Evolutionary conservation across 2,329 filamentous ascomycete species (phyloP).

Genomic region (Hirsutella minnesotensis): DNA sequence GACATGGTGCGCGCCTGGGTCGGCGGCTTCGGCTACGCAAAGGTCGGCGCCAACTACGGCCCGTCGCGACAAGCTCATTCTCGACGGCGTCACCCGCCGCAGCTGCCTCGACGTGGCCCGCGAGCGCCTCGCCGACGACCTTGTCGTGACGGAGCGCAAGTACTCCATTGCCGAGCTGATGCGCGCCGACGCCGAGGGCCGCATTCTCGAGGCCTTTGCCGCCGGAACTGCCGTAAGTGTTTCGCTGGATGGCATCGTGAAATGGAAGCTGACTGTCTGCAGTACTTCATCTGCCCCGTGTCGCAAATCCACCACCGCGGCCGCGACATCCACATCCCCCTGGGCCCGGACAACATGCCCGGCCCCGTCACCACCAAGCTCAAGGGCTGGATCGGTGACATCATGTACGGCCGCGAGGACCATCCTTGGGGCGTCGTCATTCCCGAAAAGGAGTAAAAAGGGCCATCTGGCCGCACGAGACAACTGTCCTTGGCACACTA

Average conservation of each 20-base stretch:
- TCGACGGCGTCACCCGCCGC: conserved; percentile 78
- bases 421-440: conserved; percentile 62
- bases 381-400: conserved; percentile 56
- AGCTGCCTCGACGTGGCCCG: conserved; percentile 65
- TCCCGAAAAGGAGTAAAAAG: conserved; percentile 44
- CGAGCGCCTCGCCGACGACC: conserved; percentile 43
- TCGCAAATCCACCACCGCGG: conserved; percentile 57
- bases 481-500: too few species aligned
- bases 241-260: background rate
- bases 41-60: conserved; percentile 89
- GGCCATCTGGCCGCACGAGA: too few species aligned
- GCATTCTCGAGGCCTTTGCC: conserved; percentile 75
- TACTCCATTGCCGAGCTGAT: conserved; percentile 73
- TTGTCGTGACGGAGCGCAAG: conserved; percentile 68
- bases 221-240: conserved; percentile 69
- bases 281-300: conserved; percentile 63
- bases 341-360: conserved; percentile 35
- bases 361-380: conserved; percentile 48
- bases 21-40: conserved; percentile 83
- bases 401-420: conserved; percentile 61
- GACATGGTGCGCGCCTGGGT: conserved; percentile 88
- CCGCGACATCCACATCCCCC: conserved; percentile 49
- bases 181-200: conserved; percentile 60
- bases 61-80: conserved; percentile 70
- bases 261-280: background rate